These are phyloP conservation scores for Discostella stelligera DNA, from an alignment of 352 stramenopile species.

Conservation along the genomic window DNA sequence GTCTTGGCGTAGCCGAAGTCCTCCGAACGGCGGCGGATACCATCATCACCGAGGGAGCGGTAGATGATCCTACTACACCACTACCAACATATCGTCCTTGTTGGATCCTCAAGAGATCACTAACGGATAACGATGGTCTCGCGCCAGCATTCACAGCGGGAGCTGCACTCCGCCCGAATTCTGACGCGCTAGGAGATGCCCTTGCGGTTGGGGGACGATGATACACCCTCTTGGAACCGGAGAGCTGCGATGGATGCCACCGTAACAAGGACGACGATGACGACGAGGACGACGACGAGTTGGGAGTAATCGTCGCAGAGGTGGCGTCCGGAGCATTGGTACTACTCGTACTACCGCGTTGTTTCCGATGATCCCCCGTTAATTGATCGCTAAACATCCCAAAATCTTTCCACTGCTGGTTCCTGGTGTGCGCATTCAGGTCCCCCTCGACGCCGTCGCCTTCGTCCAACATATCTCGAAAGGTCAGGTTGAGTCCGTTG, in stretches of 20 bases:
- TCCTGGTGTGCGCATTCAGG: slow-evolving; percentile 25
- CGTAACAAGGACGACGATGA: neutral
- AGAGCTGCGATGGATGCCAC: neutral
- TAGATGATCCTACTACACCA: too few species aligned
- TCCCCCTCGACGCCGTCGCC: slow-evolving; percentile 25
- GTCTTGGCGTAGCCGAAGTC: neutral
- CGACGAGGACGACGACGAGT: neutral
- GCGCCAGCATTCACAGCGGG: too few species aligned
- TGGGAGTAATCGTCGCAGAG: too few species aligned
- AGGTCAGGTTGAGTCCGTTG: slow-evolving; percentile 10
- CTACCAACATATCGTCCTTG: neutral
- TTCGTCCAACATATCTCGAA: slow-evolving; percentile 25
- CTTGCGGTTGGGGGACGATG: neutral
- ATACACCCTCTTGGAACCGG: slow-evolving; percentile 9
- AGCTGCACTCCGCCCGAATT: neutral
- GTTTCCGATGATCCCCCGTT: neutral
- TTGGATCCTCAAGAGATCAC: neutral
- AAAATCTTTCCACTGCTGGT: slow-evolving; percentile 45
- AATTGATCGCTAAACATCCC: slow-evolving; percentile 8
- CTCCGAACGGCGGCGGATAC: neutral
- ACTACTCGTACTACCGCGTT: neutral
- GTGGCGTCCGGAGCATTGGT: too few species aligned
- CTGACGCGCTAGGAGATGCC: neutral
- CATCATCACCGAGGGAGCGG: neutral
- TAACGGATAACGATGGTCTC: neutral